A percentile compares a stretch with the other conserved stretches of the same genome.
These are phyloP conservation scores for Cercophora samala DNA, from an alignment of 495 filamentous ascomycete genomes.

Conservation along the genomic window DNA sequence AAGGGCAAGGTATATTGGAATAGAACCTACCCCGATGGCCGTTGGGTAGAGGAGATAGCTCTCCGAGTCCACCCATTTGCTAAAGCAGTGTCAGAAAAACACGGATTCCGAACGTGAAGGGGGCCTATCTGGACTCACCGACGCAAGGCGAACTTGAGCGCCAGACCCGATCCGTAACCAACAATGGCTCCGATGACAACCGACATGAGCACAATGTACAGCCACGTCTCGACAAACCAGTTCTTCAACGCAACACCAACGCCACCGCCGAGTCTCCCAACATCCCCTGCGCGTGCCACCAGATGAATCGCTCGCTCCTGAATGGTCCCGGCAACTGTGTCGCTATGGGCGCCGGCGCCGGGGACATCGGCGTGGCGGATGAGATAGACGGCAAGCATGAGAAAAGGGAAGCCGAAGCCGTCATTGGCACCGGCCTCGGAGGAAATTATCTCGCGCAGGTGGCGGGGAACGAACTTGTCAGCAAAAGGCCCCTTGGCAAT, in stretches of 20 bases:
- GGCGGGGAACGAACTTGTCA: slow-evolving; percentile 55
- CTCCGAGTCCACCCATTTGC: slow-evolving; percentile 76
- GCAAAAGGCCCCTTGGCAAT: slow-evolving; percentile 62
- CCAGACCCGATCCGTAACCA: slow-evolving; percentile 64
- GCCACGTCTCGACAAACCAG: slow-evolving; percentile 83
- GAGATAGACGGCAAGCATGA: slow-evolving; percentile 54
- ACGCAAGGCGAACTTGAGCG: slow-evolving; percentile 44
- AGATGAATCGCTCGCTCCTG: not conserved
- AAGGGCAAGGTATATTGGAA: too few species aligned
- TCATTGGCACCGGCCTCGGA: slow-evolving; percentile 61
- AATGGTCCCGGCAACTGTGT: not conserved
- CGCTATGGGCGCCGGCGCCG: slow-evolving; percentile 1
- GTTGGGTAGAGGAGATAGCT: slow-evolving; percentile 84
- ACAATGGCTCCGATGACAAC: slow-evolving; percentile 65
- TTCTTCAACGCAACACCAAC: slow-evolving; percentile 65
- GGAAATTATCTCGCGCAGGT: slow-evolving; percentile 60
- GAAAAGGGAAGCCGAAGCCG: slow-evolving; percentile 58
- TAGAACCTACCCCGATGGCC: slow-evolving; percentile 60
- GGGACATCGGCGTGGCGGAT: slow-evolving; percentile 51
- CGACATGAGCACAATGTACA: slow-evolving; percentile 71
- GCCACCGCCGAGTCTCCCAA: slow-evolving; percentile 45
- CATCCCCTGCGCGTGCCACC: slow-evolving; percentile 49
- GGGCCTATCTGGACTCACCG: too few species aligned
- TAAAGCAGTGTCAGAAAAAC: slow-evolving; percentile 27
- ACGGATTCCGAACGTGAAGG: too few species aligned